Conservation (phyloP, 2,329 filamentous ascomycete species). For the Scedosporium dehoogii region DNA sequence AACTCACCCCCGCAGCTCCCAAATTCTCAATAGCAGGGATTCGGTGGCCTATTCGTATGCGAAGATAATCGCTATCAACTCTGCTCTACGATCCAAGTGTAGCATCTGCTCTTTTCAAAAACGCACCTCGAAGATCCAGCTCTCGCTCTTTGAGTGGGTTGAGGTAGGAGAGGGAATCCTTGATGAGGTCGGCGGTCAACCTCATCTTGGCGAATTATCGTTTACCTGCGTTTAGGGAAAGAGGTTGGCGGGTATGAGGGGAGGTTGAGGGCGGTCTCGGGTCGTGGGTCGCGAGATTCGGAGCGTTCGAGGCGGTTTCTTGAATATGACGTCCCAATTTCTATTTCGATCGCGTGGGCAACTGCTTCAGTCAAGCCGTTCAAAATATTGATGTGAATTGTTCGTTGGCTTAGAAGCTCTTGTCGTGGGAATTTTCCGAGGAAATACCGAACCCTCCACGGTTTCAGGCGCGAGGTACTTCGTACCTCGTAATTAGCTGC, state of each 20-base stretch:
- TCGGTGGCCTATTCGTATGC: conserved; percentile 73
- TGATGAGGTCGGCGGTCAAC: conserved; percentile 90
- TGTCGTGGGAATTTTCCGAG: neutral
- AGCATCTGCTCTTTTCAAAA: conserved; percentile 93
- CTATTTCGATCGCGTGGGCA: neutral
- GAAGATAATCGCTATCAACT: conserved; percentile 63
- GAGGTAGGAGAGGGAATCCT: conserved; percentile 91
- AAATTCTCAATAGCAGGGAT: conserved; percentile 97
- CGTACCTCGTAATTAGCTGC: no score
- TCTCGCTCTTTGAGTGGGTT: conserved; percentile 98
- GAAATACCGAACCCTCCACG: neutral
- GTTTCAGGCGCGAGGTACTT: no score
- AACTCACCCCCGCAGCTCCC: conserved; percentile 79
- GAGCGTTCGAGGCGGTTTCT: neutral
- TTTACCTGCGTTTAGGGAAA: conserved; percentile 7
- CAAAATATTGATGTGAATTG: neutral
- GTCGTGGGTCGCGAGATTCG: neutral
- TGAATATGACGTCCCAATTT: neutral
- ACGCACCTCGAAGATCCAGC: conserved; percentile 97
- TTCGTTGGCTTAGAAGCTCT: neutral
- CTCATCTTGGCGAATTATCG: conserved; percentile 53
- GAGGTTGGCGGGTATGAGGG: neutral
- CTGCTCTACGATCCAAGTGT: conserved; percentile 60
- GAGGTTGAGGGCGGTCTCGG: neutral
- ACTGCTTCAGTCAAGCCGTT: neutral